A percentile compares a stretch with the other conserved stretches of the same genome.
These are phyloP conservation scores for Orbilia ellipsospora DNA, from an alignment of 2,329 filamentous ascomycete species.

Conservation along the genomic window DNA sequence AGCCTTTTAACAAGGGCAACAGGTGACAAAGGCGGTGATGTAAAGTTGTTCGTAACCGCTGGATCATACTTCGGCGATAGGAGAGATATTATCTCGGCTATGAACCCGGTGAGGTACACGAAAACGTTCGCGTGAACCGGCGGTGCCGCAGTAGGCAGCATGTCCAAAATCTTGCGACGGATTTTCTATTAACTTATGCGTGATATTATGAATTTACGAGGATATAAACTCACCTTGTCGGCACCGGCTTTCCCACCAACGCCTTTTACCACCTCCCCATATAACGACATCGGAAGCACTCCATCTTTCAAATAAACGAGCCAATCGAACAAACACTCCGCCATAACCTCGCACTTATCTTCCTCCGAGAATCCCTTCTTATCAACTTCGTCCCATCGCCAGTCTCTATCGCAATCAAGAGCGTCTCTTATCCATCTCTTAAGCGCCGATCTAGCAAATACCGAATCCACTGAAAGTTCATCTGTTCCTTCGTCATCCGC, in stretches of 20 bases:
- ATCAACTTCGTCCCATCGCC: constrained; percentile 65
- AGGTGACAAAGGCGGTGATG: constrained; percentile 25
- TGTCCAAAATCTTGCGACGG: constrained; percentile 56
- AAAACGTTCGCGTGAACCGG: constrained; percentile 59
- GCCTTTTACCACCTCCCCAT: constrained; percentile 62
- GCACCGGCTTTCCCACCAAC: constrained; percentile 73
- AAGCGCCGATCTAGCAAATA: constrained; percentile 37
- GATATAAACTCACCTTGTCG: constrained; percentile 62
- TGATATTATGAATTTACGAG: constrained; percentile 12
- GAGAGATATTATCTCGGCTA: constrained; percentile 57
- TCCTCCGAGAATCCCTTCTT: constrained; percentile 72
- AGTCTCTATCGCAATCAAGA: constrained; percentile 52
- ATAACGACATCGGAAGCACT: constrained; percentile 76
- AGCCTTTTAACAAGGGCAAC: constrained; percentile 38
- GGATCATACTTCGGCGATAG: constrained; percentile 54
- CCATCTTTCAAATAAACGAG: constrained; percentile 80
- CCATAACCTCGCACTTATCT: constrained; percentile 76
- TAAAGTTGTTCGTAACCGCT: constrained; percentile 18
- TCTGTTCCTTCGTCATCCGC: constrained; percentile 46
- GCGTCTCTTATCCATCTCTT: constrained; percentile 53
- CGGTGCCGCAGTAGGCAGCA: constrained; percentile 54
- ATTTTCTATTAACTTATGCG: neutral
- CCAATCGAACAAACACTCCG: constrained; percentile 78
- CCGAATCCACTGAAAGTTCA: constrained; percentile 25
- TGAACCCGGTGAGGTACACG: constrained; percentile 58